A percentile compares a stretch with the other conserved stretches of the same genome.
These are phyloP conservation scores for Cylindrodendrum hubeiense DNA, from an alignment of 2,329 filamentous ascomycete genomes.

Conservation along the genomic window DNA sequence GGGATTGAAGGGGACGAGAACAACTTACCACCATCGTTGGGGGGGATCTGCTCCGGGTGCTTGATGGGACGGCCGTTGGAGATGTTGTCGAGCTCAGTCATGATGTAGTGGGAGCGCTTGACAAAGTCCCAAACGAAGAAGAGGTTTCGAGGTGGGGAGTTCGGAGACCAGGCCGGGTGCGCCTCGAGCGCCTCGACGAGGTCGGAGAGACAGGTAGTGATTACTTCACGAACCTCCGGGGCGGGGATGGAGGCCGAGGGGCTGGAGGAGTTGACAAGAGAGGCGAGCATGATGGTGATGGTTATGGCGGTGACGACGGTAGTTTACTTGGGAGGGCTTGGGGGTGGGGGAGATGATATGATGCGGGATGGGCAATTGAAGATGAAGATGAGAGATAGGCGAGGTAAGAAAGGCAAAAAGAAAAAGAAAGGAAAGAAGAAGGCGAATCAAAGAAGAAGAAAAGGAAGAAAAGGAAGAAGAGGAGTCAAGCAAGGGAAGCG, in stretches of 20 bases:
- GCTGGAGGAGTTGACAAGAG: constrained; percentile 26
- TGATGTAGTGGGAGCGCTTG: constrained; percentile 55
- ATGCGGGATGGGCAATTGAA: neutral
- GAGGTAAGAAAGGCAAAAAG: neutral
- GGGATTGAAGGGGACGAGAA: neutral
- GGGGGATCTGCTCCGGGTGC: constrained; percentile 52
- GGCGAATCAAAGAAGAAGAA: neutral
- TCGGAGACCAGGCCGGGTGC: constrained; percentile 45
- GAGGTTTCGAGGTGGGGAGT: constrained; percentile 47
- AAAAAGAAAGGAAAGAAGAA: neutral
- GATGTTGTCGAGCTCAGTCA: constrained; percentile 56
- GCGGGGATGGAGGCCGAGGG: constrained; percentile 37
- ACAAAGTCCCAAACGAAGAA: constrained; percentile 58
- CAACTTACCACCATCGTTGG: constrained; percentile 43
- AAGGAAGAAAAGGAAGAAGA: neutral
- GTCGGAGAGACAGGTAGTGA: constrained; percentile 42
- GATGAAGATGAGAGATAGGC: neutral
- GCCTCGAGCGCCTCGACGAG: constrained; percentile 47
- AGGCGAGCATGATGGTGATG: constrained; percentile 31
- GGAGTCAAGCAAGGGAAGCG: neutral
- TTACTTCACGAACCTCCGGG: constrained; percentile 39
- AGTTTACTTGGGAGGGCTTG: neutral
- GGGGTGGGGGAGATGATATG: neutral
- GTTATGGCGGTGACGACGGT: neutral
- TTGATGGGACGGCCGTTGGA: constrained; percentile 47